Conservation (phyloP, 2,329 filamentous ascomycete genomes). For the Fusarium sp. region DNA sequence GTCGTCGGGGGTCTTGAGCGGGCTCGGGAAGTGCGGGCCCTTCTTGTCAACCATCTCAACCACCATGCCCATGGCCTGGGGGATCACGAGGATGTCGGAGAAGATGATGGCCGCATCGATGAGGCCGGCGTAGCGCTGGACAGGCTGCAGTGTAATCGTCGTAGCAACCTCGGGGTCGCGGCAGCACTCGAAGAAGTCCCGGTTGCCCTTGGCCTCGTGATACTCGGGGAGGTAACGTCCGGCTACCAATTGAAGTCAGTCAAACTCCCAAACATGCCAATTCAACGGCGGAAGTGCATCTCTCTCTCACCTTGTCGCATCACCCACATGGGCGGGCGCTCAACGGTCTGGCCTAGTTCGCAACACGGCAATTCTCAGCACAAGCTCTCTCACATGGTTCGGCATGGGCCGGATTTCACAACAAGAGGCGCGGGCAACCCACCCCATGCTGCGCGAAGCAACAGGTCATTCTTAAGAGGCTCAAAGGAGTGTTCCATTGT, state of each 20-base stretch:
- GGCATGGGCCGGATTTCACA: neutral
- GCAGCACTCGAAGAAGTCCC: constrained; percentile 98
- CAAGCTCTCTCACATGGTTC: constrained; percentile 25
- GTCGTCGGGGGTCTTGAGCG: constrained; percentile 79
- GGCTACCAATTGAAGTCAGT: constrained; percentile 60
- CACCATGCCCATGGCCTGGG: constrained; percentile 97
- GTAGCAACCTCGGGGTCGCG: constrained; percentile 91
- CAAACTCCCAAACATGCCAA: neutral
- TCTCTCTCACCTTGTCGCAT: constrained; percentile 88
- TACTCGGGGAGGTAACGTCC: constrained; percentile 98
- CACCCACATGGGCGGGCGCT: constrained; percentile 96
- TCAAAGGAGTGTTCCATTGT: constrained; percentile 76
- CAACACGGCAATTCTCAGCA: constrained; percentile 36
- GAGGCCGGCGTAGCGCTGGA: constrained; percentile 88
- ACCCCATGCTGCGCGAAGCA: constrained; percentile 91
- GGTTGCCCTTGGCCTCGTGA: constrained; percentile 87
- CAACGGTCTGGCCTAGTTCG: constrained; percentile 78
- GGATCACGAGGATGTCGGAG: constrained; percentile 96
- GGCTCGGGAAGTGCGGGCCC: constrained; percentile 90
- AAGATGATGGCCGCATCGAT: constrained; percentile 99
- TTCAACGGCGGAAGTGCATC: constrained; percentile 11
- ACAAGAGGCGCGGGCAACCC: constrained; percentile 42
- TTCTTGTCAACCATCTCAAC: constrained; percentile 99
- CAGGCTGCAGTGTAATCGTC: constrained; percentile 90
- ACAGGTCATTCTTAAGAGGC: constrained; percentile 89